Evolutionary conservation across 345 rosid species (phyloP).

Genomic region (Hibiscus mutabilis): DNA sequence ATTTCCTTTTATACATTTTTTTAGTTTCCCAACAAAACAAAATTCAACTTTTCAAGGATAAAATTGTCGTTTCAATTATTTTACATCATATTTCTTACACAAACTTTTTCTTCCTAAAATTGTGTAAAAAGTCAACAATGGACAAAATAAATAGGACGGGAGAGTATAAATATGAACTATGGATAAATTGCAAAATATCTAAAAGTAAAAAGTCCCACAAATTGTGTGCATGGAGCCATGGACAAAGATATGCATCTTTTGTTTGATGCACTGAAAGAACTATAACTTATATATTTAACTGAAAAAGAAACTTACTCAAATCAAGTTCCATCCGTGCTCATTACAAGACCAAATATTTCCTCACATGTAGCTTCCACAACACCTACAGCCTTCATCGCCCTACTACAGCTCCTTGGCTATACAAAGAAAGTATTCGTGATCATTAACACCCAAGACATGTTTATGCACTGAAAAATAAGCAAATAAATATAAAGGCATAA

Average conservation of each 20-base stretch:
- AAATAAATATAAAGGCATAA: no score
- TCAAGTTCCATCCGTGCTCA: constrained; percentile 99
- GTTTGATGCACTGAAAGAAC: not conserved
- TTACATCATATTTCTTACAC: no score
- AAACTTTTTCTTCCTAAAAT: no score
- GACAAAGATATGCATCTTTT: not conserved
- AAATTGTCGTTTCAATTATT: no score
- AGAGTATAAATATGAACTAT: not conserved
- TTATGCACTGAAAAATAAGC: constrained; percentile 6
- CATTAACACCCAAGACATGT: constrained; percentile 14
- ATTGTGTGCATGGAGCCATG: not conserved
- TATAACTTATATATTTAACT: not conserved
- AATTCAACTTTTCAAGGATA: no score
- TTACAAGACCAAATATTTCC: constrained; percentile 92
- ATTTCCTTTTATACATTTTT: no score
- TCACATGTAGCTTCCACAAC: constrained; percentile 97
- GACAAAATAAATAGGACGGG: no score
- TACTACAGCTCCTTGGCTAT: constrained; percentile 99
- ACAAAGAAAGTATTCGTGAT: constrained; percentile 25
- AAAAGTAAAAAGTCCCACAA: not conserved
- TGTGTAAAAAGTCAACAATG: no score
- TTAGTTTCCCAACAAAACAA: no score
- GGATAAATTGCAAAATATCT: not conserved
- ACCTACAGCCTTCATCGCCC: constrained; percentile 99
- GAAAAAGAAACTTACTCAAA: constrained; percentile 79